phyloP scores from a whole-genome alignment of 2,329 filamentous ascomycete species.

The Capronia americana region DNA sequence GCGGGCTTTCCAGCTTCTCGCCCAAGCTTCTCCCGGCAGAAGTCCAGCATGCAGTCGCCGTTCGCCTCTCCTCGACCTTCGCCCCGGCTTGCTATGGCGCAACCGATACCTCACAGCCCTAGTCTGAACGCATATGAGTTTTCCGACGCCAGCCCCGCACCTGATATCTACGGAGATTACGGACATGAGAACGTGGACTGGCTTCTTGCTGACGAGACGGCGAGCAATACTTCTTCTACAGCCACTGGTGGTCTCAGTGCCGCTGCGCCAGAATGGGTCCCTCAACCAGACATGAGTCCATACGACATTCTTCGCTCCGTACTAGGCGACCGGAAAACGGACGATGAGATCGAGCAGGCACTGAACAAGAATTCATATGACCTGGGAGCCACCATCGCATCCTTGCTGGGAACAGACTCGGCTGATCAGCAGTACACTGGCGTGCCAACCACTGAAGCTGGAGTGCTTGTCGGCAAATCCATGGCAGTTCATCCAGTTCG shows the following conservation, averaged over 20 bases:
- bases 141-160: constrained; percentile 78
- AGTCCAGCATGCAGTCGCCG: constrained; percentile 63
- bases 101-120: constrained; percentile 93
- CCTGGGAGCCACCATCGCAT: constrained; percentile 85
- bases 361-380: constrained; percentile 91
- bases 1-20: constrained; percentile 77
- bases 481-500: constrained; percentile 75
- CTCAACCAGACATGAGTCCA: constrained; percentile 89
- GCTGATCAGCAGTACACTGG: constrained; percentile 49
- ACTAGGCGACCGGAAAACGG: constrained; percentile 82
- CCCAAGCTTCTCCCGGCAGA: constrained; percentile 70
- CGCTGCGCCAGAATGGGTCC: constrained; percentile 79
- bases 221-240: constrained; percentile 79
- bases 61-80: constrained; percentile 94
- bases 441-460: constrained; percentile 63
- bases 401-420: constrained; percentile 72
- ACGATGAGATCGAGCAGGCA: constrained; percentile 93
- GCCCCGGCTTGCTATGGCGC: constrained; percentile 86
- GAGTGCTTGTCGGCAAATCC: constrained; percentile 85
- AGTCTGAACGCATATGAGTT: constrained; percentile 96
- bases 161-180: constrained; percentile 87
- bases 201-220: constrained; percentile 87
- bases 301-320: constrained; percentile 98
- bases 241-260: constrained; percentile 71
- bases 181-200: constrained; percentile 96